These are phyloP conservation scores for Gnomoniopsis sp. DNA, from an alignment of 2,329 filamentous ascomycete genomes.

Conservation along the genomic window DNA sequence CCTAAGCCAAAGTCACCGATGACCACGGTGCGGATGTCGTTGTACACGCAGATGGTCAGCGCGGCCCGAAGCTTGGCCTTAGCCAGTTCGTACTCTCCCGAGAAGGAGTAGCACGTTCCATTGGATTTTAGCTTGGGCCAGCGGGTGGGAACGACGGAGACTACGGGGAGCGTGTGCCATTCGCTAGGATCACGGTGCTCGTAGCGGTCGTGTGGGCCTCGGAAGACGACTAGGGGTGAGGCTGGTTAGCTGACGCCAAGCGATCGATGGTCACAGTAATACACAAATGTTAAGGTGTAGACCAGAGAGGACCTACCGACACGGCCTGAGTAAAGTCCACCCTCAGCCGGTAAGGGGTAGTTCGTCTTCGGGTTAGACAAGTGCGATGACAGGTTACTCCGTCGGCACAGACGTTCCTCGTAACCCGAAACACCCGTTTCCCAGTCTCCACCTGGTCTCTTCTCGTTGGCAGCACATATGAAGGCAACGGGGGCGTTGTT, in stretches of 20 bases:
- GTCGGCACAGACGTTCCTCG: conserved; percentile 70
- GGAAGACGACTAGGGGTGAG: conserved; percentile 59
- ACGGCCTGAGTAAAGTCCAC: conserved; percentile 66
- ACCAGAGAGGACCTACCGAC: conserved; percentile 44
- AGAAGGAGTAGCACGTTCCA: conserved; percentile 69
- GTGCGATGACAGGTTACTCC: conserved; percentile 70
- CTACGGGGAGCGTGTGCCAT: conserved; percentile 64
- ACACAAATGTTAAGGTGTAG: conserved; percentile 1
- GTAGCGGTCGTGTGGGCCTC: conserved; percentile 66
- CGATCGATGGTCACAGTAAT: not conserved
- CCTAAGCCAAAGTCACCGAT: conserved; percentile 65
- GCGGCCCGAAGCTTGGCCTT: conserved; percentile 69
- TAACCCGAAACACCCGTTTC: conserved; percentile 59
- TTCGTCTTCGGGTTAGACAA: conserved; percentile 61
- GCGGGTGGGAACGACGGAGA: conserved; percentile 68
- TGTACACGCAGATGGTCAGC: conserved; percentile 64
- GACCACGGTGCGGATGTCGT: conserved; percentile 54
- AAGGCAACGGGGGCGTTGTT: conserved; percentile 55
- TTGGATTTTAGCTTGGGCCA: conserved; percentile 69
- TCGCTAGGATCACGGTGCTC: conserved; percentile 47
- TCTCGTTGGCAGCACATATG: conserved; percentile 73
- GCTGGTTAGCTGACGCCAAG: not conserved
- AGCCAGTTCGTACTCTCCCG: conserved; percentile 67
- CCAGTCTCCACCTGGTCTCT: conserved; percentile 76
- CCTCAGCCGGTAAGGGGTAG: conserved; percentile 69